Conservation (phyloP, 1,139 yeast genomes). For the Kazachstania sp. region DNA sequence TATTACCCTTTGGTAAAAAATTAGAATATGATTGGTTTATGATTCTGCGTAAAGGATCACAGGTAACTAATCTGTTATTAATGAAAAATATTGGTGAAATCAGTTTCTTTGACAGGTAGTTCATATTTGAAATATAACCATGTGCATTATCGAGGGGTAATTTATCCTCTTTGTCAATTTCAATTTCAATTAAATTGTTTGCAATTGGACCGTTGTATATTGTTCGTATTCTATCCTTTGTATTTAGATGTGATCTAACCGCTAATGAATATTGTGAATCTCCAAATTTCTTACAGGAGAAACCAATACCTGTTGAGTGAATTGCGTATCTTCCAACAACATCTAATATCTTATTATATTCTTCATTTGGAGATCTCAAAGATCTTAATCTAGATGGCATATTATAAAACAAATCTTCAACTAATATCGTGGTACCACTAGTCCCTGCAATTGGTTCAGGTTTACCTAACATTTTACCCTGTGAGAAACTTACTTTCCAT, state of each 20-base stretch:
- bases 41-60: constrained; percentile 73
- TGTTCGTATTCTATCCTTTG: constrained; percentile 60
- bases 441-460: constrained; percentile 82
- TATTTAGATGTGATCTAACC: constrained; percentile 40
- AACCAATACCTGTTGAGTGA: constrained; percentile 60
- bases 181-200: constrained; percentile 48
- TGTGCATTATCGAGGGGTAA: constrained; percentile 34
- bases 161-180: constrained; percentile 27
- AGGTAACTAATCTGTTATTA: constrained; percentile 71
- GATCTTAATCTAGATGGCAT: constrained; percentile 71
- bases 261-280: constrained; percentile 50
- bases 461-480: constrained; percentile 48
- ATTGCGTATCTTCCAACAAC: constrained; percentile 79
- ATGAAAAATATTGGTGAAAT: constrained; percentile 65
- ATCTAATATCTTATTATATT: constrained; percentile 67
- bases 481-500: constrained; percentile 50
- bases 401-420: constrained; percentile 86
- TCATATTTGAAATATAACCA: constrained; percentile 67
- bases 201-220: constrained; percentile 70
- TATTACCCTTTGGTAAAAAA: constrained; percentile 72
- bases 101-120: constrained; percentile 60
- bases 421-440: constrained; percentile 75
- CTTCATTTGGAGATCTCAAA: constrained; percentile 61
- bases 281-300: constrained; percentile 72
- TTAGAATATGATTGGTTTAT: constrained; percentile 53